These are phyloP conservation scores for Aspergillus candidus DNA, from an alignment of 2,329 filamentous ascomycete species.

Conservation along the genomic window DNA sequence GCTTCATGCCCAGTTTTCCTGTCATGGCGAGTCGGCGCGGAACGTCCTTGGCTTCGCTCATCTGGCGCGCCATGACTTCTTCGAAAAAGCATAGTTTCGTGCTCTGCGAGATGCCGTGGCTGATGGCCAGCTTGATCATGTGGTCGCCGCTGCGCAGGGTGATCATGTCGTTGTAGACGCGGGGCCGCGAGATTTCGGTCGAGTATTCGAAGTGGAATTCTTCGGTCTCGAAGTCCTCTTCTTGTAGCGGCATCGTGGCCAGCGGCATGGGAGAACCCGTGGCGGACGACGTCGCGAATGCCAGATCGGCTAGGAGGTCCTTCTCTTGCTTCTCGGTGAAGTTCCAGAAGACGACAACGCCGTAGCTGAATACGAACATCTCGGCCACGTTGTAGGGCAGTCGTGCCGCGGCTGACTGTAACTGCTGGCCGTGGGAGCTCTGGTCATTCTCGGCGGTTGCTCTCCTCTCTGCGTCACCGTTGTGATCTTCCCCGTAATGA, in stretches of 20 bases:
- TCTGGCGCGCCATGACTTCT: slow-evolving; percentile 89
- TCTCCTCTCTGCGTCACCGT: slow-evolving; percentile 19
- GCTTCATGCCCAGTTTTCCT: slow-evolving; percentile 82
- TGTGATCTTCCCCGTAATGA: slow-evolving; percentile 14
- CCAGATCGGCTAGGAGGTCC: slow-evolving; percentile 88
- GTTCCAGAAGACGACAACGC: slow-evolving; percentile 98
- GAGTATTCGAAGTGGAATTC: slow-evolving; percentile 99
- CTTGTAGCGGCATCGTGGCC: slow-evolving; percentile 70
- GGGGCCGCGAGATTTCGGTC: slow-evolving; percentile 71
- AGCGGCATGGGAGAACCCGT: slow-evolving; percentile 51
- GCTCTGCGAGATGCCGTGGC: slow-evolving; percentile 93
- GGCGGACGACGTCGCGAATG: slow-evolving; percentile 59
- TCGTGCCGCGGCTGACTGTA: slow-evolving; percentile 53
- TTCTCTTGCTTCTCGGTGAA: slow-evolving; percentile 95
- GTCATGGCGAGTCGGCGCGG: slow-evolving; percentile 84
- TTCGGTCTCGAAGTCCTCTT: slow-evolving; percentile 92
- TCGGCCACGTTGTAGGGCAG: slow-evolving; percentile 68
- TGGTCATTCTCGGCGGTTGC: slow-evolving; percentile 5
- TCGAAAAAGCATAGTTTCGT: slow-evolving; percentile 96
- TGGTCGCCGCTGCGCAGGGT: slow-evolving; percentile 90
- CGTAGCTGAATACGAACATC: slow-evolving; percentile 96
- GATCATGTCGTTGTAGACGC: slow-evolving; percentile 99
- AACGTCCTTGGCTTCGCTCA: slow-evolving; percentile 87
- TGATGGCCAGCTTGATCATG: slow-evolving; percentile 98
- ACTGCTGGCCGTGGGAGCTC: too few relatives aligned